Conservation (phyloP, 176 grass and related monocot genomes). For the Rhipidocladum racemiflorum region DNA sequence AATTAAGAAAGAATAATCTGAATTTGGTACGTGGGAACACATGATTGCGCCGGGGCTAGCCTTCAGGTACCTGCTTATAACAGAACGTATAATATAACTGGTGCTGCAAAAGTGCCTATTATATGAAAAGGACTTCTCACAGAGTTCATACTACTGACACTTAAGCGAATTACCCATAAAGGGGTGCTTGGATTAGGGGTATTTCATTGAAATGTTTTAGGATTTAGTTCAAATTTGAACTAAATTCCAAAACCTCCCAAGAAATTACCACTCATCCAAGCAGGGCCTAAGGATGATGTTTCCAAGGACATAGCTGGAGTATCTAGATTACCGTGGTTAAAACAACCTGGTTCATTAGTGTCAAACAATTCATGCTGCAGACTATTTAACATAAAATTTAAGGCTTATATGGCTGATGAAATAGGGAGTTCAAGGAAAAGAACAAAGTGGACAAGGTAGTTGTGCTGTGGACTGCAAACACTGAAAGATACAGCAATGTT, state of each 20-base stretch:
- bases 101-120: background rate
- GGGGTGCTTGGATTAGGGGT: no score
- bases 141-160: background rate
- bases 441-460: conserved; percentile 87
- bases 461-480: conserved; percentile 96
- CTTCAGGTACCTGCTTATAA: background rate
- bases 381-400: background rate
- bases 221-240: no score
- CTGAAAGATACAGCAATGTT: conserved; percentile 86
- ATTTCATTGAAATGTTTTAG: no score
- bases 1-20: background rate
- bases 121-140: background rate
- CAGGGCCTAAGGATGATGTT: background rate
- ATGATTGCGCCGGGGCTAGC: background rate
- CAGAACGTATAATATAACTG: background rate
- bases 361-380: background rate
- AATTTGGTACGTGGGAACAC: background rate
- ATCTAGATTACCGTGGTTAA: background rate
- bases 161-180: background rate
- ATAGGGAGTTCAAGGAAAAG: conserved; percentile 96
- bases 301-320: background rate
- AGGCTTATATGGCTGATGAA: conserved; percentile 10
- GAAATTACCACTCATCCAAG: no score
- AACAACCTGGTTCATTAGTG: background rate
- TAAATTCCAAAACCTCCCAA: no score